phyloP scores from a whole-genome alignment of 345 rosid species.

The Raphanus raphanistrum region DNA sequence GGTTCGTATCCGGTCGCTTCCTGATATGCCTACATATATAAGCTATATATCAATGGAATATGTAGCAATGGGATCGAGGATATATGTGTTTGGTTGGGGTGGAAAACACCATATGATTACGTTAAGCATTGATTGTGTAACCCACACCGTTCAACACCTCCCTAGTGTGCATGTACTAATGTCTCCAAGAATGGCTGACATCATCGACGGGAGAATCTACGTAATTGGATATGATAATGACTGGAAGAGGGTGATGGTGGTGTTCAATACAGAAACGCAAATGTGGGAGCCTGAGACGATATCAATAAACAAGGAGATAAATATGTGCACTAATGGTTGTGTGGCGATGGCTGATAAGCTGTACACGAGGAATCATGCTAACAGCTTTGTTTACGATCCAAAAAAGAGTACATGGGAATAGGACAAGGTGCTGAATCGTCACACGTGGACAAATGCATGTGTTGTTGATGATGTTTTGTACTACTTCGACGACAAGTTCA shows the following conservation, averaged over 20 bases:
- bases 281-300: not conserved
- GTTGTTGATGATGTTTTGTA: not conserved
- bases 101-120: not conserved
- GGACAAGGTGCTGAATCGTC: not conserved
- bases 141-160: slow-evolving; percentile 1
- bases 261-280: slow-evolving; percentile 13
- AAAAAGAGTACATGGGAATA: not conserved
- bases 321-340: not conserved
- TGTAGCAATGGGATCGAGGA: not conserved
- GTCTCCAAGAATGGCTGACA: not conserved
- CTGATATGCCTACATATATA: not conserved
- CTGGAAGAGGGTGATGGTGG: not conserved
- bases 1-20: not conserved
- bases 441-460: not conserved
- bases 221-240: not conserved
- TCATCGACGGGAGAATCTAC: not conserved
- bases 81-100: not conserved
- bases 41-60: not conserved
- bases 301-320: not conserved
- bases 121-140: not conserved
- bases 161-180: not conserved
- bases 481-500: not conserved
- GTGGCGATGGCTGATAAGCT: not conserved
- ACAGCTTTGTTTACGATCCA: not conserved
- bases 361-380: not conserved